Evolutionary conservation across 257 asterid genomes (phyloP).

Genomic region (Leonotis leonurus): DNA sequence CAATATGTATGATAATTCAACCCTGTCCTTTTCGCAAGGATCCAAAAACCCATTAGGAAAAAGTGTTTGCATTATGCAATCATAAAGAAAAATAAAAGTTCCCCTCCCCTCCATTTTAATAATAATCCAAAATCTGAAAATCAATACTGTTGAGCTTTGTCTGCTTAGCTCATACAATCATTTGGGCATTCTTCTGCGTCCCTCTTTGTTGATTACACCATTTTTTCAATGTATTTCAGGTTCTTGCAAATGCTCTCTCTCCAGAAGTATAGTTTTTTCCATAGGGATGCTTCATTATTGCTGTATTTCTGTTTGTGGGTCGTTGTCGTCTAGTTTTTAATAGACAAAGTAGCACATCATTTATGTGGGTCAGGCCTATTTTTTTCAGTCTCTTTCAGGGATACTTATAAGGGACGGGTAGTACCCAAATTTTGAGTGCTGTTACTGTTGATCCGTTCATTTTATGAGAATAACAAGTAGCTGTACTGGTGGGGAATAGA

Average conservation of each 20-base stretch:
- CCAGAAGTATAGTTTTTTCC: constrained; percentile 14
- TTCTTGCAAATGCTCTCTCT: constrained; percentile 1
- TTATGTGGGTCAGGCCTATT: constrained; percentile 28
- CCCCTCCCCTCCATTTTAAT: background rate
- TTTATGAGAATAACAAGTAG: constrained; percentile 7
- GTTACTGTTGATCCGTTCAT: constrained; percentile 7
- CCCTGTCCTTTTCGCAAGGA: constrained; percentile 18
- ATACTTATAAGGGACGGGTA: constrained; percentile 13
- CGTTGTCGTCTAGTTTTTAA: constrained; percentile 21
- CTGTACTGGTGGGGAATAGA: constrained; percentile 36
- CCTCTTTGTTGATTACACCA: background rate
- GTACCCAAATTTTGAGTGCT: constrained; percentile 3
- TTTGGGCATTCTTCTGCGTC: constrained; percentile 18
- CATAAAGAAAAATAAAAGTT: background rate
- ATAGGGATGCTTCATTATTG: background rate
- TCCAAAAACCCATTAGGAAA: constrained; percentile 14
- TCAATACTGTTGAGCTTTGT: background rate
- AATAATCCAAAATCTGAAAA: background rate
- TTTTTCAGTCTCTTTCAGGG: constrained; percentile 7
- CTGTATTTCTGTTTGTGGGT: constrained; percentile 25
- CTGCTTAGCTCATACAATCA: background rate
- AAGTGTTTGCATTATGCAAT: background rate
- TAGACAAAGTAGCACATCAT: constrained; percentile 17
- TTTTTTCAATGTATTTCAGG: background rate
- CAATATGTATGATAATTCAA: constrained; percentile 10